Base-by-base conservation (phyloP, 805 yeast genomes). In the Priceomyces fermenticarens region DNA sequence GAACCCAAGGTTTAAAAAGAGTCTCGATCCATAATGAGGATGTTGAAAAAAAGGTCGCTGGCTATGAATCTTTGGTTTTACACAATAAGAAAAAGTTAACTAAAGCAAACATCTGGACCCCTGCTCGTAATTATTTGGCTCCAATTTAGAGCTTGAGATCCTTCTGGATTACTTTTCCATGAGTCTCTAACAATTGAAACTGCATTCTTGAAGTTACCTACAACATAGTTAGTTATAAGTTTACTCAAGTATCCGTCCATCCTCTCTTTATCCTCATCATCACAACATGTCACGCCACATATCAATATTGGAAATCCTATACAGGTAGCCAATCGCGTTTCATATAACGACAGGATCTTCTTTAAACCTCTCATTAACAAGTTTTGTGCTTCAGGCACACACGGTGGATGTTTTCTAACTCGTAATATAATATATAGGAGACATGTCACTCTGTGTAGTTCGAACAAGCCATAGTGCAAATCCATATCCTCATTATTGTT, bases 281-380 rank as follows among this genome's bases (percentile, higher is more conserved):
- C 23, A 12, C 26, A 11, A 13, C 7, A 35, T 23, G 8, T 15
- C 38, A 35, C 26, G 17, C 38, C 32, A 28, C 32, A 35, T 13
- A 26, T 7, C 16, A 35, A 13, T n/a, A 35, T 8, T 7, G 38
- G 32, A 26, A 35, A 35, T n/a, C 20, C 25, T 3, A 26, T 27
- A 13, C 38, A 26, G 8, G 32, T 35, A 4, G 27, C 27, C 31
- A 35, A 23, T 12, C 31, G 38, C 3, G 32, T 35, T 26, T 23
- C 36, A 13, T 20, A 8, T 11, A 34, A 10, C 26, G 20, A 14
- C 10, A n/a, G 8, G n/a, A 35, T 9, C 6, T 26, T 35, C 4
- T 11, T 9, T 20, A 35, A 35, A 5, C 31, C 32, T 16, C 17
- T 13, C 7, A 26, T 10, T 8, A 35, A 23, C 14, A 35, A 16